These are phyloP conservation scores for Phoma sp. DNA, from an alignment of 2,329 filamentous ascomycete genomes.

Conservation along the genomic window DNA sequence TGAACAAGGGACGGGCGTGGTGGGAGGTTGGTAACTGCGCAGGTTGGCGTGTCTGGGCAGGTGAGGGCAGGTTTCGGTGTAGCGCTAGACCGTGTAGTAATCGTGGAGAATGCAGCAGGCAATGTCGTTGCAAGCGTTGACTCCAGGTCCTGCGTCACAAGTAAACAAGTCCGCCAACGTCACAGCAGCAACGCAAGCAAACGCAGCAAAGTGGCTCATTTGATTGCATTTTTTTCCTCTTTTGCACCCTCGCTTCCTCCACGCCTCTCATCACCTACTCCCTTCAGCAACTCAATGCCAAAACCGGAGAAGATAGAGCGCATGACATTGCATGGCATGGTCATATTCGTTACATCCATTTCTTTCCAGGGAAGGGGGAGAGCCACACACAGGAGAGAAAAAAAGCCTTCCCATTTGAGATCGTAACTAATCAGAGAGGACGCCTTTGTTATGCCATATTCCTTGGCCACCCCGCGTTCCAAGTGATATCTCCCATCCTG, in stretches of 20 bases:
- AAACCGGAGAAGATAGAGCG: background rate
- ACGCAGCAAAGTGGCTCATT: conserved; percentile 29
- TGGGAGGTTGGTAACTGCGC: too few species aligned
- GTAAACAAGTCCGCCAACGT: background rate
- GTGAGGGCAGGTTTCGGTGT: too few species aligned
- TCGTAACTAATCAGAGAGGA: conserved; percentile 47
- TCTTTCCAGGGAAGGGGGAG: too few species aligned
- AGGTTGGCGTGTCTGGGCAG: too few species aligned
- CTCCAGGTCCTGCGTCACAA: background rate
- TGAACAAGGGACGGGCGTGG: too few species aligned
- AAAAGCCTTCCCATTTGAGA: conserved; percentile 45
- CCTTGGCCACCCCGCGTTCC: conserved; percentile 10
- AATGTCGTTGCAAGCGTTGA: too few species aligned
- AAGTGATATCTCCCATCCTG: conserved; percentile 24
- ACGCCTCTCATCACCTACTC: background rate
- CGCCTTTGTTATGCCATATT: conserved; percentile 42
- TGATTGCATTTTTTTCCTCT: conserved; percentile 39
- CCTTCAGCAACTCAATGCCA: background rate
- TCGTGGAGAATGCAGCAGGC: too few species aligned
- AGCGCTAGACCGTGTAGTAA: too few species aligned
- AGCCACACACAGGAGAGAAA: conserved; percentile 21
- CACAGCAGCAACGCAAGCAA: background rate
- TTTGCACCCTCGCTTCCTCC: conserved; percentile 16
- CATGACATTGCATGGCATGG: background rate
- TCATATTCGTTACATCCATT: too few species aligned